These are phyloP conservation scores for Effrenium voratum DNA, from an alignment of 73 alveolate genomes.

Conservation along the genomic window DNA sequence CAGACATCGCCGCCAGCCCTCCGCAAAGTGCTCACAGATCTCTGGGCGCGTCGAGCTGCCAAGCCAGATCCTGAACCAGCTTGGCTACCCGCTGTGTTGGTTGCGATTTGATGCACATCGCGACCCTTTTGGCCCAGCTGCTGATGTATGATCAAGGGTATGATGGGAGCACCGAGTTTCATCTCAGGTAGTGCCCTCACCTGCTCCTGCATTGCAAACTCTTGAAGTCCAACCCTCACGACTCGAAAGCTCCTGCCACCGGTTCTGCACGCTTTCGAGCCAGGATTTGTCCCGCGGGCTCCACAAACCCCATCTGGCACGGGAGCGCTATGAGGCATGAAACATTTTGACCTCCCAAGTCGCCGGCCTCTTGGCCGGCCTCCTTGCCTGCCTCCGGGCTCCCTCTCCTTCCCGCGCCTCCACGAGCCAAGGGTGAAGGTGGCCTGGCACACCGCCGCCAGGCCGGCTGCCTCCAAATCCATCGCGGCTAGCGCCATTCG, in stretches of 20 bases:
- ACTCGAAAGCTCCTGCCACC: constrained; percentile 14
- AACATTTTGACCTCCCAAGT: neutral
- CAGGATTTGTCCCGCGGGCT: constrained; percentile 45
- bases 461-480: neutral
- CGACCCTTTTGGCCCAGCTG: neutral
- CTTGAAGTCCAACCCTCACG: neutral
- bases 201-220: neutral
- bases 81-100: neutral
- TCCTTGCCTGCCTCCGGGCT: neutral
- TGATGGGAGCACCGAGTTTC: neutral
- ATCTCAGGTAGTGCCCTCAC: neutral
- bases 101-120: neutral
- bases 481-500: neutral
- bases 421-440: too few relatives aligned
- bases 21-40: constrained; percentile 54
- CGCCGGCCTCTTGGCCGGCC: neutral
- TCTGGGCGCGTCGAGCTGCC: constrained; percentile 47
- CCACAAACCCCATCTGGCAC: constrained; percentile 60
- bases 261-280: neutral
- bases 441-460: constrained; percentile 20
- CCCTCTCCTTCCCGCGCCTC: too few relatives aligned
- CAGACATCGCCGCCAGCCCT: constrained; percentile 26
- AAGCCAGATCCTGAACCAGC: constrained; percentile 53
- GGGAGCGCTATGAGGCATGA: neutral
- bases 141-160: constrained; percentile 36